phyloP scores from a whole-genome alignment of 495 filamentous ascomycete species.

The Penicillium verhagenii region DNA sequence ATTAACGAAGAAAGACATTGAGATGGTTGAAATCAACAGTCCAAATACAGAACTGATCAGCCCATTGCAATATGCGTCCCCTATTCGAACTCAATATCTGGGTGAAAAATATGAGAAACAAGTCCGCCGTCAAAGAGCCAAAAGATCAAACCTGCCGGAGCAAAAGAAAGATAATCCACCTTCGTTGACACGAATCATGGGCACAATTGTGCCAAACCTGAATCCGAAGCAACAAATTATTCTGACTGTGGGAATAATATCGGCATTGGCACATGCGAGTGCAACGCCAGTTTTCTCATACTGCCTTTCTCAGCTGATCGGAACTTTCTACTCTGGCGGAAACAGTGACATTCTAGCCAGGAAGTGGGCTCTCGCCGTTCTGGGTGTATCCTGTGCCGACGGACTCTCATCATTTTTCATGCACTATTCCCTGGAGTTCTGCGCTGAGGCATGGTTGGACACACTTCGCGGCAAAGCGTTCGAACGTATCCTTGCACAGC shows the following conservation, averaged over 20 bases:
- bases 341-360: constrained; percentile 45
- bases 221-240: constrained; percentile 46
- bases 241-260: constrained; percentile 59
- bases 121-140: background rate
- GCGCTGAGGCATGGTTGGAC: constrained; percentile 79
- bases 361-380: constrained; percentile 68
- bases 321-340: constrained; percentile 58
- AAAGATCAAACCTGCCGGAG: background rate
- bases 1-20: background rate
- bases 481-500: constrained; percentile 71
- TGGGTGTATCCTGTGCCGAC: constrained; percentile 67
- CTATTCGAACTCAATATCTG: background rate
- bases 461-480: constrained; percentile 66
- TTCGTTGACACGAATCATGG: constrained; percentile 57
- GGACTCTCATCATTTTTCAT: constrained; percentile 60
- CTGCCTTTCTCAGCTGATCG: constrained; percentile 71
- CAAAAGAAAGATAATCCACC: constrained; percentile 5
- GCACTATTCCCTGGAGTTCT: constrained; percentile 68
- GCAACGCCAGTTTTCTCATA: constrained; percentile 77
- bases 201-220: constrained; percentile 71
- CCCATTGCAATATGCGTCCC: background rate
- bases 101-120: background rate
- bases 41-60: background rate
- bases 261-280: constrained; percentile 62
- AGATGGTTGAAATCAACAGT: constrained; percentile 12